A percentile compares a stretch with the other conserved stretches of the same genome.
Evolutionary conservation across 805 yeast species (phyloP).

Genomic region (Starmera quercuum): DNA sequence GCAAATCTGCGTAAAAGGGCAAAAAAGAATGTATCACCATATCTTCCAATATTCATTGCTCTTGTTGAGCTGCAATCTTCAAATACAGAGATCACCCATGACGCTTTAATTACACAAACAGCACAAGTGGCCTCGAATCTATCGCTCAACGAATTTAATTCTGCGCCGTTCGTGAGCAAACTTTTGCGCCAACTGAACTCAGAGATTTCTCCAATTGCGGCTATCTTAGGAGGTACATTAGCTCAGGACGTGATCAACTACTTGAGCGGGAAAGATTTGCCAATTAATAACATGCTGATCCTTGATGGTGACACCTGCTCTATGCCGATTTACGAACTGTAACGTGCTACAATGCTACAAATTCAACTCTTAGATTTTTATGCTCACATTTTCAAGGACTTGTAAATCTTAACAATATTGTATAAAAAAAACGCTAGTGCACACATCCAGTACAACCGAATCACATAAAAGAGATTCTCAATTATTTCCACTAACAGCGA

Average conservation of each 20-base stretch:
- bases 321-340: slow-evolving; percentile 68
- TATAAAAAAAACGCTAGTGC: not conserved
- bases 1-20: slow-evolving; percentile 25
- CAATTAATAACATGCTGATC: slow-evolving; percentile 73
- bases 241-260: slow-evolving; percentile 88
- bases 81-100: slow-evolving; percentile 12
- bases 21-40: slow-evolving; percentile 43
- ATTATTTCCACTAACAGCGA: slow-evolving; percentile 55
- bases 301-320: slow-evolving; percentile 65
- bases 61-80: slow-evolving; percentile 36
- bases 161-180: slow-evolving; percentile 19
- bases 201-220: slow-evolving; percentile 78
- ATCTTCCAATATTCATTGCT: slow-evolving; percentile 54
- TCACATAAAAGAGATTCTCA: not conserved
- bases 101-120: slow-evolving; percentile 24
- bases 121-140: slow-evolving; percentile 26
- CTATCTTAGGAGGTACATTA: slow-evolving; percentile 82
- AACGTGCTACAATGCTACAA: slow-evolving; percentile 28
- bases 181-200: slow-evolving; percentile 42
- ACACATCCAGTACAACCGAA: not conserved
- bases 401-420: too few relatives aligned
- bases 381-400: too few relatives aligned
- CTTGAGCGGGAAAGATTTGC: slow-evolving; percentile 66
- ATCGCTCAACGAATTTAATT: slow-evolving; percentile 33
- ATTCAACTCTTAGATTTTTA: not conserved